These are phyloP conservation scores for Nicotiana tomentosiformis DNA, from an alignment of 257 asterid genomes.

Conservation along the genomic window DNA sequence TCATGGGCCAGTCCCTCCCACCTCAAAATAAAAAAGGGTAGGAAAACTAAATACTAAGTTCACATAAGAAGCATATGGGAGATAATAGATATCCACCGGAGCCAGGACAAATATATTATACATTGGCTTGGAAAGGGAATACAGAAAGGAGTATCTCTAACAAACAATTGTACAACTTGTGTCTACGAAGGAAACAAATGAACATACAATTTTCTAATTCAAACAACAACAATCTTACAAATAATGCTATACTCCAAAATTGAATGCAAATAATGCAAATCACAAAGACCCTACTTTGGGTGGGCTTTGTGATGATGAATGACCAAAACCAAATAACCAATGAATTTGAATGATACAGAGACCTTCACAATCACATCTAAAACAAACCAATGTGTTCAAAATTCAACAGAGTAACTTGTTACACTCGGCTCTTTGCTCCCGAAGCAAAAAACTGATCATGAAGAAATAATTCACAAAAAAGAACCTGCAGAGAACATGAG, in stretches of 20 bases:
- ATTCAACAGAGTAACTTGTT: not conserved
- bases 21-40: no score
- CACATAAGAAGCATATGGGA: no score
- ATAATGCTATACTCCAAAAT: not conserved
- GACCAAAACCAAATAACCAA: not conserved
- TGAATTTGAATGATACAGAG: not conserved
- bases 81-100: no score
- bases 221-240: conserved; percentile 1
- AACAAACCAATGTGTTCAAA: not conserved
- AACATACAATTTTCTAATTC: not conserved
- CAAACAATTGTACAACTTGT: not conserved
- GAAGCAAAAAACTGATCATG: not conserved
- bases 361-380: conserved; percentile 5
- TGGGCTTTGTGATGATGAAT: not conserved
- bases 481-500: conserved; percentile 6
- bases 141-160: not conserved
- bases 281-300: not conserved
- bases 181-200: not conserved
- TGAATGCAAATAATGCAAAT: not conserved
- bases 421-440: conserved; percentile 3
- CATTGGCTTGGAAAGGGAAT: not conserved
- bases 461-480: not conserved
- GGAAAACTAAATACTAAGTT: no score
- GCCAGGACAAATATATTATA: not conserved
- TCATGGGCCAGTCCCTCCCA: no score